phyloP scores from a whole-genome alignment of 2,329 filamentous ascomycete species.

The Alternaria brassicicola region DNA sequence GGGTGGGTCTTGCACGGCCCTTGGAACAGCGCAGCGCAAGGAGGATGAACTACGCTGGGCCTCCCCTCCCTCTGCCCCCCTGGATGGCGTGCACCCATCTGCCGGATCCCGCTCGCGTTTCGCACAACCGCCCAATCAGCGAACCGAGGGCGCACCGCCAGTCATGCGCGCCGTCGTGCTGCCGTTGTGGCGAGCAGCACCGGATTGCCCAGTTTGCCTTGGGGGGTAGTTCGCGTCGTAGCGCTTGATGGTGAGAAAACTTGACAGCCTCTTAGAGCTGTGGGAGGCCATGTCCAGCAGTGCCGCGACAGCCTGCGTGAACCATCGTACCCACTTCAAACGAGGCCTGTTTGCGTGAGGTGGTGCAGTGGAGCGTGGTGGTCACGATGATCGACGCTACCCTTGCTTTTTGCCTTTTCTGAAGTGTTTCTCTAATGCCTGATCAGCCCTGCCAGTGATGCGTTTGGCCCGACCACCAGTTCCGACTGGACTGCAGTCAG shows the following conservation, averaged over 20 bases:
- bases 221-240: constrained; percentile 15
- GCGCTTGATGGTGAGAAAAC: constrained; percentile 14
- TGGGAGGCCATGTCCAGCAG: background rate
- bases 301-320: constrained; percentile 1
- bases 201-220: constrained; percentile 17
- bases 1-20: constrained; percentile 36
- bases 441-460: constrained; percentile 45
- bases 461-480: constrained; percentile 12
- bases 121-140: constrained; percentile 22
- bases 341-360: constrained; percentile 23
- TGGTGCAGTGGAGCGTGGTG: too few relatives aligned
- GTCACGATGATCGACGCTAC: constrained; percentile 40
- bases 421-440: constrained; percentile 42
- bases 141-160: background rate
- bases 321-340: constrained; percentile 22
- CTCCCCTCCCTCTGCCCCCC: too few relatives aligned
- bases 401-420: constrained; percentile 34
- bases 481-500: constrained; percentile 31
- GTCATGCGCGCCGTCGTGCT: constrained; percentile 16
- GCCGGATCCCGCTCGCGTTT: constrained; percentile 34
- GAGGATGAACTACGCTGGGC: constrained; percentile 29
- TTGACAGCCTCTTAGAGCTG: constrained; percentile 4
- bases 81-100: constrained; percentile 27
- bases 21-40: constrained; percentile 23
- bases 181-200: constrained; percentile 37